Conservation (phyloP, 441 rosid genomes). For the Erodium trifolium region DNA sequence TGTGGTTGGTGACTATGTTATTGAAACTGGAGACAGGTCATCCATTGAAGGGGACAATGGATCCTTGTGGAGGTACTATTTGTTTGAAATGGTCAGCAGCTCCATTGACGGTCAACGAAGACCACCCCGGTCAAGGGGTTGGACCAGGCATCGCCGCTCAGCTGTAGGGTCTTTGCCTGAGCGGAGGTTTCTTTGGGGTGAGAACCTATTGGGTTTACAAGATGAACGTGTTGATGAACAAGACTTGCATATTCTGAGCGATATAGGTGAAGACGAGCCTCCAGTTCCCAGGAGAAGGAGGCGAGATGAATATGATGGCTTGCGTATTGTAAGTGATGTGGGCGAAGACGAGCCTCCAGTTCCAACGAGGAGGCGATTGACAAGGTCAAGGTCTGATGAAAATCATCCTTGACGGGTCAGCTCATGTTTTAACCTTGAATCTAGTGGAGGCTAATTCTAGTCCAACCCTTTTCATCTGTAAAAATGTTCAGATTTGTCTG, state of each 20-base stretch:
- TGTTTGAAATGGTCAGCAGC: conserved; percentile 72
- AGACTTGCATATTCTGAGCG: conserved; percentile 42
- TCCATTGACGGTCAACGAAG: conserved; percentile 57
- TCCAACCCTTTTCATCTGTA: background rate
- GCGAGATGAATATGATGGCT: background rate
- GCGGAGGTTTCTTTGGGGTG: conserved; percentile 82
- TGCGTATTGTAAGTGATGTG: background rate
- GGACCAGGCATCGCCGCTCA: conserved; percentile 65
- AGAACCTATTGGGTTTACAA: conserved; percentile 69
- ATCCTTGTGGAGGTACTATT: conserved; percentile 56
- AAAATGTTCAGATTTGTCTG: background rate
- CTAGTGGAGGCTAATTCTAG: background rate
- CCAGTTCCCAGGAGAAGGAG: conserved; percentile 29
- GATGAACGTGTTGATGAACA: conserved; percentile 41
- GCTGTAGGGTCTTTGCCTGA: conserved; percentile 37
- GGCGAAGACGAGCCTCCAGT: background rate
- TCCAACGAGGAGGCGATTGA: conserved; percentile 48
- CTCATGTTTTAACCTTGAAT: conserved; percentile 1
- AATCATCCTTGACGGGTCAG: conserved; percentile 37
- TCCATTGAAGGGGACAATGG: conserved; percentile 45
- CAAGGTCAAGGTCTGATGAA: conserved; percentile 54
- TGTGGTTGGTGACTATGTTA: conserved; percentile 86
- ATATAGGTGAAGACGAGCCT: conserved; percentile 44
- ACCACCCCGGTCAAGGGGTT: conserved; percentile 53
- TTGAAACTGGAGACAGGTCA: conserved; percentile 76